Base-by-base conservation (phyloP, 2,329 filamentous ascomycete species). In the Calonectria pseudoturangicola region DNA sequence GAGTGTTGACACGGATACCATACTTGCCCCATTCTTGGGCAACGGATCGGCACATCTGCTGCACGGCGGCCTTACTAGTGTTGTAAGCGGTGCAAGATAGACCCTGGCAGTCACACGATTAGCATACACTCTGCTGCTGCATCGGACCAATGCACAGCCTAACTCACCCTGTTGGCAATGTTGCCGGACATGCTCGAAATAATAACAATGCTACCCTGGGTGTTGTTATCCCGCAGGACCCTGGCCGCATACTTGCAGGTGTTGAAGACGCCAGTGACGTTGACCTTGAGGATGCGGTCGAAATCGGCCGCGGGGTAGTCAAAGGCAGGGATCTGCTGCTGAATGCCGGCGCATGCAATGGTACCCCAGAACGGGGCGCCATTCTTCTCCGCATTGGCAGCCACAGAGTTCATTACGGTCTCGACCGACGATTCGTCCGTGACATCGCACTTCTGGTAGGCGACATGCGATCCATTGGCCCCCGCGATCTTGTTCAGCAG, bases 161-260 rank as follows among this genome's bases (percentile, higher is more conserved):
- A 70, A 74, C 84, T 74, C 83, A 90, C 89, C 77, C 87, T 77
- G 78, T 89, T 89, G 43, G 87, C 87, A 71, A 89, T 85, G 66
- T 86, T 83, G 16, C 87, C 88, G 3, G 83, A 86, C 86, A 89
- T 89, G 62, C 84, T 86, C 3, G 85, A 84, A 70, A 89, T 88
- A 71, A 89, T 84, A 15, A 89, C 86, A 56, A 89, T 88, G 71
- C 85, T 88, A 0, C 87, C 88, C 1, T 83, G 81, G 0, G 78
- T 81, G 9, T 84, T 82, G 56, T 82, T 83, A 60, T 84, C 82
- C n/a, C 84, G 82, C 76, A 89, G 80, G 45, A 92, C 89, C 73
- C 89, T 87, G 65, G 92, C 93, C 30, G 92, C 90, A 70, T 92
- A 92, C 84, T 93, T 92, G 72, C 92, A 92, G 79, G 92, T 93